Base-by-base conservation (phyloP, 2,329 filamentous ascomycete species). In the Parascedosporium putredinis region DNA sequence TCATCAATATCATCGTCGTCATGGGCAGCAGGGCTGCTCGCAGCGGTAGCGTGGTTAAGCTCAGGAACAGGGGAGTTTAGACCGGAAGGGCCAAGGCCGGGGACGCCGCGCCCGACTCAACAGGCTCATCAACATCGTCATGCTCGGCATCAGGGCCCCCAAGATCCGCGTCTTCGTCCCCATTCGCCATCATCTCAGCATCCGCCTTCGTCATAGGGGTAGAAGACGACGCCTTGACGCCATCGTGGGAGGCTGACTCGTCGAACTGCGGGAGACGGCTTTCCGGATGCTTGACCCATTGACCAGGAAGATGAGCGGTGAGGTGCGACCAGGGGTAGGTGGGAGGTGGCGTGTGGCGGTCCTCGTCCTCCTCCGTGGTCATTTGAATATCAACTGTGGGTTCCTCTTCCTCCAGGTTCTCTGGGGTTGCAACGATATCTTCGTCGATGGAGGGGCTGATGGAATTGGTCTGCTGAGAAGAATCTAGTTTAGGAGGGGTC, bases 261-360 rank as follows among this genome's bases (percentile, higher is more conserved):
- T 49, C 51, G 18, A 33, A 34, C 4, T 52, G 51, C 8, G 52
- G 53, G 18, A 53, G 24, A 12, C 54, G 54, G 31, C 52, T 67
- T 50, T 69, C 68, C 1, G 69, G 69, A 42, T 71, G 70, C 2
- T 60, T 54, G 22, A 64, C 54, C 49, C 59, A 67, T 51, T 71
- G 67, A 14, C 62, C 65, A 25, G 64, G 60, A 6, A 72, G 51
- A 46, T 69, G 71, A 3, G 69, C 66, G 2, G 65, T 70, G 7
- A 72, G 58, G 36, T 67, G 55, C 18, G 65, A 57, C 64, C 66
- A 71, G 20, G 62, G 61, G 2, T 65, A 63, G 10, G 49, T 50
- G 10, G 61, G 63, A 45, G 61, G 5, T 16, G 27, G 27, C 4
- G 18, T 18, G 18, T 53, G 18, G 27, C 51, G 49, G n/a, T 29